Percentiles rank a stretch among this genome's conserved stretches.
Conservation (phyloP, 2,329 filamentous ascomycete genomes). For the Botrytis pseudocinerea region DNA sequence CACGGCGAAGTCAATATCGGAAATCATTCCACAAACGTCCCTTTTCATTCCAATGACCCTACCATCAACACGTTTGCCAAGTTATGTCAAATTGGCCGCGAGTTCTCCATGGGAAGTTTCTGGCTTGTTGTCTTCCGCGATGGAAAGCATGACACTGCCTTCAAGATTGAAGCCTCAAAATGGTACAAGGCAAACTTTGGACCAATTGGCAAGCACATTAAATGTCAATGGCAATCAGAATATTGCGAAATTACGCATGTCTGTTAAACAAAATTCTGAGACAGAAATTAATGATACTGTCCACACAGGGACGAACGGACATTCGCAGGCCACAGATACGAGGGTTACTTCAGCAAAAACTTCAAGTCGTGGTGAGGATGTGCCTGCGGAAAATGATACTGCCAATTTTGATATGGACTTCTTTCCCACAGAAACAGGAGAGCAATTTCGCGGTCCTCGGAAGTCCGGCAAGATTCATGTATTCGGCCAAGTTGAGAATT, state of each 20-base stretch:
- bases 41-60: slow-evolving; percentile 75
- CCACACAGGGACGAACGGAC: slow-evolving; percentile 26
- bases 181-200: slow-evolving; percentile 52
- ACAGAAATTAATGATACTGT: background rate
- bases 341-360: slow-evolving; percentile 30
- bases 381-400: slow-evolving; percentile 37
- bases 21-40: slow-evolving; percentile 69
- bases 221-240: slow-evolving; percentile 78
- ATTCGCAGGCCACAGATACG: slow-evolving; percentile 37
- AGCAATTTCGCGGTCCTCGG: slow-evolving; percentile 37
- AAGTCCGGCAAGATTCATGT: slow-evolving; percentile 38
- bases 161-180: slow-evolving; percentile 61
- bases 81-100: slow-evolving; percentile 59
- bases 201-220: slow-evolving; percentile 63
- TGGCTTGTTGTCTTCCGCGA: slow-evolving; percentile 70
- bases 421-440: slow-evolving; percentile 36
- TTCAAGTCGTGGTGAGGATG: slow-evolving; percentile 31
- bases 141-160: slow-evolving; percentile 79
- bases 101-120: slow-evolving; percentile 77
- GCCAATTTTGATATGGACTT: slow-evolving; percentile 43
- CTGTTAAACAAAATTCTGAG: slow-evolving; percentile 38
- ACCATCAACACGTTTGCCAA: slow-evolving; percentile 56
- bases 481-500: slow-evolving; percentile 43
- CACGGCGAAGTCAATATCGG: slow-evolving; percentile 68
- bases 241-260: slow-evolving; percentile 73